Evolutionary conservation across 2,329 filamentous ascomycete genomes (phyloP).

Genomic region (Tolypocladium nubicola): DNA sequence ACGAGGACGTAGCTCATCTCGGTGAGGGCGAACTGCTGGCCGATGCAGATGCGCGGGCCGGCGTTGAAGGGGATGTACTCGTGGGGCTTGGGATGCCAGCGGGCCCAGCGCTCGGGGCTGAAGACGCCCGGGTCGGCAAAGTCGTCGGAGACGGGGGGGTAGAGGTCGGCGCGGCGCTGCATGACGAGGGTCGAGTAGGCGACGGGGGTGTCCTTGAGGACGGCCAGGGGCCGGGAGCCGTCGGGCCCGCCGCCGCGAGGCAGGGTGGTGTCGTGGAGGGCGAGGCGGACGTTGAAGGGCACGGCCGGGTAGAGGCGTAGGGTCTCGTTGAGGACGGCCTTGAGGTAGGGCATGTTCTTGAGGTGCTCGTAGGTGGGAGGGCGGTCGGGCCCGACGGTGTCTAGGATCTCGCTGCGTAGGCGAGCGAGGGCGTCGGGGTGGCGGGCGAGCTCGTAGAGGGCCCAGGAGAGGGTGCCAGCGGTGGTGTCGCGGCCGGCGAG

Average conservation of each 20-base stretch:
- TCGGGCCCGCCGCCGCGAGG: conserved; percentile 60
- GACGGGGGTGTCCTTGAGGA: conserved; percentile 56
- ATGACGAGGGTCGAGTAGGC: conserved; percentile 59
- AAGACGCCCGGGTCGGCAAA: conserved; percentile 39
- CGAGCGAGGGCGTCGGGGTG: conserved; percentile 56
- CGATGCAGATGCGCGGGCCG: conserved; percentile 62
- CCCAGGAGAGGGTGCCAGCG: conserved; percentile 69
- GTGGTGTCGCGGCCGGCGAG: conserved; percentile 85
- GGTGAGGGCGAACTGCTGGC: conserved; percentile 71
- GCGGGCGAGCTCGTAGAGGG: conserved; percentile 69
- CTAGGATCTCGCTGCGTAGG: conserved; percentile 63
- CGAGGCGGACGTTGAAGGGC: conserved; percentile 67
- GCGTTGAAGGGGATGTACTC: conserved; percentile 68
- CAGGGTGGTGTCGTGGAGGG: conserved; percentile 63
- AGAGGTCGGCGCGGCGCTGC: conserved; percentile 59
- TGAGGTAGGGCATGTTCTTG: conserved; percentile 79
- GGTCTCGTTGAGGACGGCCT: conserved; percentile 64
- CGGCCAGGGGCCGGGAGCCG: conserved; percentile 48
- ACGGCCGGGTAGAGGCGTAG: conserved; percentile 69
- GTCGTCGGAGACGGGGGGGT: conserved; percentile 36
- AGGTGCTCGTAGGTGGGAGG: conserved; percentile 67
- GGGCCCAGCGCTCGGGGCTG: conserved; percentile 55
- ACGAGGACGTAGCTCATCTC: conserved; percentile 67
- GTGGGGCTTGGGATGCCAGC: conserved; percentile 54
- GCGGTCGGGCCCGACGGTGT: conserved; percentile 50